Evolutionary conservation across 768 basidiomycete genomes (phyloP), one percentile per base, ranked within the genome.

Genomic region (Lactarius psammicola): DNA sequence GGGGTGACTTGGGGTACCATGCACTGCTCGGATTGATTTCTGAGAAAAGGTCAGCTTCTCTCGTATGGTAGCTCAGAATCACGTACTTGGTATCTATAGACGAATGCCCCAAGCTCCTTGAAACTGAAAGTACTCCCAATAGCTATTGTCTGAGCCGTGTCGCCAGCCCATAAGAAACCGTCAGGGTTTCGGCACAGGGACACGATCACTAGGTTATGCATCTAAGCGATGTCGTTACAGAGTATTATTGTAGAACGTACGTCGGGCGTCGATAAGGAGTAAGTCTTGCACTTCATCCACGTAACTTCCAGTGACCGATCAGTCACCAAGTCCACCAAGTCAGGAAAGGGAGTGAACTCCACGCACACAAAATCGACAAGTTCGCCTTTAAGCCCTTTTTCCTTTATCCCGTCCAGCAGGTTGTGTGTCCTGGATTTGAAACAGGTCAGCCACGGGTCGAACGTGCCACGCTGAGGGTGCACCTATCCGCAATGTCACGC

Each of bases 81-180:
- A 26, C 75, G 44, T 62, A 87, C 89, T 76, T 91, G 88, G 1
- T 85, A 72, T 53, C 86, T 80, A 63, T 81, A 84, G 31, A 89
- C 68, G 69, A 88, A 89, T 0, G 89, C 83, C 71, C 86, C 90
- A 59, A 92, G 72, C 53, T 90, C 88, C 60, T 87, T 77, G 71
- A 92, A 92, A 10, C 85, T 77, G 69, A 92, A 92, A 0, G 87
- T 81, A 66, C 87, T 88, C 4, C 89, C 90, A 0, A 83, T 81
- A 0, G 87, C 85, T 44, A 92, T 91, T 0, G 89, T 88, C 67
- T 92, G 90, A 0, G 90, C 88, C 0, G 90, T 90, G 71, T 92
- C 90, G 0, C 90, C 90, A 2, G 88, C 89, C 87, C 88, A 90
- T 67, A 91, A 87, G n/a, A 90, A 74, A 0, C 89, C 89, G 61